Evolutionary conservation across 2,329 filamentous ascomycete genomes (phyloP).

Genomic region (Helotiales sp.): DNA sequence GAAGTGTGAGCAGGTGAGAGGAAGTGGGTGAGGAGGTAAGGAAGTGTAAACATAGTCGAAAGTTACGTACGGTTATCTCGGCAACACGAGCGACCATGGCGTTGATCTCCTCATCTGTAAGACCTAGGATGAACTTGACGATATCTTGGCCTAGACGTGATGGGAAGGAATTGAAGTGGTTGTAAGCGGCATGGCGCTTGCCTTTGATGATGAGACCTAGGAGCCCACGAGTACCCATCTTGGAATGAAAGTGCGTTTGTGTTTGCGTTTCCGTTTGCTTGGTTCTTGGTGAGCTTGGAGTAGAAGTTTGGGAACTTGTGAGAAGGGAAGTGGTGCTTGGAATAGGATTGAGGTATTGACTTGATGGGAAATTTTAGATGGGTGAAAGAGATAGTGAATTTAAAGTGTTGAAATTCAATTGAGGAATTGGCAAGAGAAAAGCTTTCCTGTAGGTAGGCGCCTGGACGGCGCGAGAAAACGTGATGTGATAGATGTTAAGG

Average conservation of each 20-base stretch:
- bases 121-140: slow-evolving; percentile 16
- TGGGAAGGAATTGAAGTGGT: slow-evolving; percentile 22
- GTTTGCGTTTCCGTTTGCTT: background rate
- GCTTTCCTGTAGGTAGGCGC: background rate
- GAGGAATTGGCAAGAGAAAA: too few relatives aligned
- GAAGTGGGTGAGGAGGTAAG: too few relatives aligned
- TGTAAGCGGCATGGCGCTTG: slow-evolving; percentile 15
- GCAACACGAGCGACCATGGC: slow-evolving; percentile 11
- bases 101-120: slow-evolving; percentile 8
- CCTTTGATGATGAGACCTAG: slow-evolving; percentile 17
- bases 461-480: background rate
- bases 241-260: too few relatives aligned
- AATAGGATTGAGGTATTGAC: too few relatives aligned
- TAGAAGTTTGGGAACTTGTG: background rate
- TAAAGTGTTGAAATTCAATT: background rate
- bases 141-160: slow-evolving; percentile 14
- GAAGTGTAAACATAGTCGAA: too few relatives aligned
- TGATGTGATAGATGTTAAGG: background rate
- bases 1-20: too few relatives aligned
- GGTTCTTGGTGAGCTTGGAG: background rate
- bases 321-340: too few relatives aligned
- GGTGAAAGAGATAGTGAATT: background rate
- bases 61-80: slow-evolving; percentile 8
- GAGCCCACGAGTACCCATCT: slow-evolving; percentile 19
- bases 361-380: too few relatives aligned